phyloP scores from a whole-genome alignment of 805 yeast species.

The Maudiozyma serrabonitensis region DNA sequence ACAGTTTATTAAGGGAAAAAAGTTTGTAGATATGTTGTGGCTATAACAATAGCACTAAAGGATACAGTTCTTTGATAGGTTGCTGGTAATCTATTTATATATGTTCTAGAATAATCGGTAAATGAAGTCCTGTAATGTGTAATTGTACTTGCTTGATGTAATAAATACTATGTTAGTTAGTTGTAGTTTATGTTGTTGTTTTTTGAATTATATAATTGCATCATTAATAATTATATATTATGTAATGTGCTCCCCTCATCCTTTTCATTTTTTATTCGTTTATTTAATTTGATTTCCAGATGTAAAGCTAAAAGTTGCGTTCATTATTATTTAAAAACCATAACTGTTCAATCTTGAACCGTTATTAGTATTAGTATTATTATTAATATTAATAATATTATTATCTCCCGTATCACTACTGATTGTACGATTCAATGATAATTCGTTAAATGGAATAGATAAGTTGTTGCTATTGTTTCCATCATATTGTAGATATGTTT shows the following conservation, averaged over 20 bases:
- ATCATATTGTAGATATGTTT: background rate
- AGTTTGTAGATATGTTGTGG: too few relatives aligned
- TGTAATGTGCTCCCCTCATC: background rate
- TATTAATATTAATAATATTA: background rate
- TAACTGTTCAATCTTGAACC: background rate
- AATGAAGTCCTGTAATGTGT: too few relatives aligned
- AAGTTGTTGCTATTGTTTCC: background rate
- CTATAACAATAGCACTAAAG: too few relatives aligned
- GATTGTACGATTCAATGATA: background rate
- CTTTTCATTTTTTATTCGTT: background rate
- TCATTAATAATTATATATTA: background rate
- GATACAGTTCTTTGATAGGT: too few relatives aligned
- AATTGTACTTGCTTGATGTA: too few relatives aligned
- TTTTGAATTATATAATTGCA: background rate
- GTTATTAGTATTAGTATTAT: too few relatives aligned
- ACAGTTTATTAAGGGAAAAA: too few relatives aligned
- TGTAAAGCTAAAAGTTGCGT: background rate
- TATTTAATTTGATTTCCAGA: too few relatives aligned
- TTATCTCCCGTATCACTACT: background rate
- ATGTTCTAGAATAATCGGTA: too few relatives aligned
- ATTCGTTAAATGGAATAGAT: background rate
- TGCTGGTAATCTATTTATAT: too few relatives aligned
- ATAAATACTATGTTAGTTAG: too few relatives aligned
- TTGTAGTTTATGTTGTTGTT: too few relatives aligned
- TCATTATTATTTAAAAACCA: background rate